Conservation (phyloP, 2,329 filamentous ascomycete genomes). For the Phaeoacremonium minimum region DNA sequence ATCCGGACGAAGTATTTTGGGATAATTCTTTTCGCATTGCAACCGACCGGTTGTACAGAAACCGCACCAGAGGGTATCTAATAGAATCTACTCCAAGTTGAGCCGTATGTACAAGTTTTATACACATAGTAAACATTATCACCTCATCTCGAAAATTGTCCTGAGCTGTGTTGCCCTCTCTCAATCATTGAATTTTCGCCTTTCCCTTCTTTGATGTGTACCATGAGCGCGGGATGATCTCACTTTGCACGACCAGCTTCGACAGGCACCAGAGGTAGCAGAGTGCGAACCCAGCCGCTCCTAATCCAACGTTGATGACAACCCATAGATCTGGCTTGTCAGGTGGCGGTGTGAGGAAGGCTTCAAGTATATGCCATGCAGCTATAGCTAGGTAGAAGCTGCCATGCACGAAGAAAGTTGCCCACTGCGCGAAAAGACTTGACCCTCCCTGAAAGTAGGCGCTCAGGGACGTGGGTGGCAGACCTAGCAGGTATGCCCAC, state of each 20-base stretch:
- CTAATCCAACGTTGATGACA: slow-evolving; percentile 82
- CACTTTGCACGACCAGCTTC: slow-evolving; percentile 59
- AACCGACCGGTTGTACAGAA: too few species aligned
- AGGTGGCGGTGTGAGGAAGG: slow-evolving; percentile 60
- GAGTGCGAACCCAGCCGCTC: slow-evolving; percentile 77
- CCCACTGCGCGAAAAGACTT: slow-evolving; percentile 46
- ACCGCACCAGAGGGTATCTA: slow-evolving; percentile 14
- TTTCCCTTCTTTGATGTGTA: slow-evolving; percentile 19
- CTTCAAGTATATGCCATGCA: slow-evolving; percentile 75
- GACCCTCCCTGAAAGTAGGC: slow-evolving; percentile 56
- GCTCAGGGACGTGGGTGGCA: slow-evolving; percentile 72
- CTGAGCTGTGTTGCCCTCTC: background rate
- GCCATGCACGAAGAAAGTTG: slow-evolving; percentile 66
- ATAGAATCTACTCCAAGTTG: background rate
- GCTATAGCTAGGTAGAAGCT: slow-evolving; percentile 75
- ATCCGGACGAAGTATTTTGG: too few species aligned
- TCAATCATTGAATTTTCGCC: slow-evolving; percentile 31
- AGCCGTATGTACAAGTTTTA: slow-evolving; percentile 1
- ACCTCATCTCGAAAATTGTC: background rate
- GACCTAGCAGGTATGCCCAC: slow-evolving; percentile 86
- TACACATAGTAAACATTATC: background rate
- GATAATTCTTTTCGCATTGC: too few species aligned
- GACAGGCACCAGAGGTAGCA: slow-evolving; percentile 91
- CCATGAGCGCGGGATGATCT: slow-evolving; percentile 32
- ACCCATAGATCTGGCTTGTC: slow-evolving; percentile 93